A percentile compares a stretch with the other conserved stretches of the same genome.
phyloP scores from a whole-genome alignment of 1,284 basidiomycete species.

The Trichosporon coremiiforme region DNA sequence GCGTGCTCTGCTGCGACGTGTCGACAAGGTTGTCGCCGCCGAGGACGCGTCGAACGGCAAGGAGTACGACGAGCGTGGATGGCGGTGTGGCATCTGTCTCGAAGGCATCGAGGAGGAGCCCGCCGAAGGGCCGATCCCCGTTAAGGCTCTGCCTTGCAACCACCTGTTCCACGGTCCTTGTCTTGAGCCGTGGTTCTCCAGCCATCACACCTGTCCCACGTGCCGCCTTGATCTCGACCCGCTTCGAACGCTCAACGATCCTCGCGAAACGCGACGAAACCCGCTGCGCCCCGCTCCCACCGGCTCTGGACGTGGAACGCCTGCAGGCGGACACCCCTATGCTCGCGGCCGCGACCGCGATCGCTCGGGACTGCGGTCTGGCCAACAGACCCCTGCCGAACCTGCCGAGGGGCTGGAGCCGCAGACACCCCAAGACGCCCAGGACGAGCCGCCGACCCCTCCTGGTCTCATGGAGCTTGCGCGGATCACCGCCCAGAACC shows the following conservation, averaged over 20 bases:
- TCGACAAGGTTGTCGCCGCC: conserved; percentile 45
- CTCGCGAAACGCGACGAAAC: conserved; percentile 32
- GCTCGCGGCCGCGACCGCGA: conserved; percentile 29
- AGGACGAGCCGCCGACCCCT: neutral
- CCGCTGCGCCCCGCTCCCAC: conserved; percentile 37
- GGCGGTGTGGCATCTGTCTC: conserved; percentile 53
- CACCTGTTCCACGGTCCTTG: conserved; percentile 54
- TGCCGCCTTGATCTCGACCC: conserved; percentile 56
- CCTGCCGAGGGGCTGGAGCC: neutral
- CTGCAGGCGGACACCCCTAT: conserved; percentile 36
- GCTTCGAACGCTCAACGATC: conserved; percentile 43
- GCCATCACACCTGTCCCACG: conserved; percentile 54
- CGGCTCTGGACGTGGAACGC: conserved; percentile 32
- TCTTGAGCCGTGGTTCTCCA: conserved; percentile 52
- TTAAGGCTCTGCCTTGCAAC: conserved; percentile 55
- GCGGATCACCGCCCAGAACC: neutral
- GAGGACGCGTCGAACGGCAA: conserved; percentile 39
- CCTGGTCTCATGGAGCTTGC: conserved; percentile 13
- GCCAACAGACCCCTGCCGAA: conserved; percentile 19
- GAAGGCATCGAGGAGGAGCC: conserved; percentile 40
- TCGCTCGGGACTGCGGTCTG: conserved; percentile 15
- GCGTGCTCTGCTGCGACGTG: conserved; percentile 38
- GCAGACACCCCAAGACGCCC: neutral
- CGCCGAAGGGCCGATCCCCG: conserved; percentile 26
- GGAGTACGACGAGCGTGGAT: conserved; percentile 38